These are phyloP conservation scores for Letharia lupina DNA, from an alignment of 495 filamentous ascomycete genomes.

Conservation along the genomic window DNA sequence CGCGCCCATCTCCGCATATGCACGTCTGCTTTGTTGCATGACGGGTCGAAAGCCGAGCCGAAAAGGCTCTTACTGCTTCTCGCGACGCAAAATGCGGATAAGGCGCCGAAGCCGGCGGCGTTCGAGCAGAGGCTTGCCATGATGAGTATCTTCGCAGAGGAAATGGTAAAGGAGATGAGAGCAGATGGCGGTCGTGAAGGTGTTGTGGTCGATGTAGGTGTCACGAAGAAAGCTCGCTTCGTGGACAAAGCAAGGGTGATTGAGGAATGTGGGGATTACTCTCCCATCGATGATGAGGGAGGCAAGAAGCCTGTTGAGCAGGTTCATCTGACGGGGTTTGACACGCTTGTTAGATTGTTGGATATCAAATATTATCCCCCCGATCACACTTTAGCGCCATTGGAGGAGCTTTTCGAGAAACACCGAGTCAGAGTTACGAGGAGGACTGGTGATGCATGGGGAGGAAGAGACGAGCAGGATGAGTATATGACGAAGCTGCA, in stretches of 20 bases:
- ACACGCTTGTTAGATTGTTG: constrained; percentile 80
- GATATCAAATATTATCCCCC: constrained; percentile 75
- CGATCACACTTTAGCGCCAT: constrained; percentile 41
- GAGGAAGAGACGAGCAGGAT: constrained; percentile 48
- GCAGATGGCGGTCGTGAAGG: not conserved
- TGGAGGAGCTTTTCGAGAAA: constrained; percentile 60
- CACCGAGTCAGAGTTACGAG: constrained; percentile 66
- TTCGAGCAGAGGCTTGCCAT: constrained; percentile 78
- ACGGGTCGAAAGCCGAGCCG: constrained; percentile 28
- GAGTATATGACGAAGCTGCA: constrained; percentile 47
- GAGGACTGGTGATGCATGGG: constrained; percentile 59
- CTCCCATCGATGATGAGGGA: not conserved
- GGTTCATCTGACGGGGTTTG: constrained; percentile 76
- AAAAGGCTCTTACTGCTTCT: constrained; percentile 70
- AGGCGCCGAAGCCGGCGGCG: constrained; percentile 69
- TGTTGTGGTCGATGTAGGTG: constrained; percentile 55
- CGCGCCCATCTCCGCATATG: constrained; percentile 73
- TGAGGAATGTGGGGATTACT: constrained; percentile 34
- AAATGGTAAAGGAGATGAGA: constrained; percentile 39
- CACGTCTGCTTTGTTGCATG: constrained; percentile 52
- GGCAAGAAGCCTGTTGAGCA: constrained; percentile 38
- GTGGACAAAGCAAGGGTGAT: constrained; percentile 74
- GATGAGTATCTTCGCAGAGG: constrained; percentile 74
- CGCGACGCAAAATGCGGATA: constrained; percentile 88
- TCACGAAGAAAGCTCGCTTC: constrained; percentile 79